A percentile compares a stretch with the other conserved stretches of the same genome.
phyloP scores from a whole-genome alignment of 257 asterid species.

The Gynochthodes officinalis region DNA sequence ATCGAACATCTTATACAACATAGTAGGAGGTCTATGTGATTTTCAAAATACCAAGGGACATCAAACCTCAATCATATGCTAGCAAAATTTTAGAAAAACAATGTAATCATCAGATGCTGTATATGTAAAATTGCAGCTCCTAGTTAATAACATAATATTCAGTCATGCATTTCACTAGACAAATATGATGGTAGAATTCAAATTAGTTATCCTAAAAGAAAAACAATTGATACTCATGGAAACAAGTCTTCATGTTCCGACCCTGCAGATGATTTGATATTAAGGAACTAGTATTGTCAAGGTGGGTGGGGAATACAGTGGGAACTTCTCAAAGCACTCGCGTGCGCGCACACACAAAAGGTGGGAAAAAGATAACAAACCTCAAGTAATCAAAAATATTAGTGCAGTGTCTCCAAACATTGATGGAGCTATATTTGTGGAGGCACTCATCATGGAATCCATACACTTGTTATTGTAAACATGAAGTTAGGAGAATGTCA shows the following conservation, averaged over 20 bases:
- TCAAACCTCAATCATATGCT: neutral
- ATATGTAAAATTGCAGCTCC: too few species aligned
- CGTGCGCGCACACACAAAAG: too few species aligned
- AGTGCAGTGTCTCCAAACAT: constrained; percentile 99
- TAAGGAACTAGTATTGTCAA: neutral
- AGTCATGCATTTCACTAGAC: neutral
- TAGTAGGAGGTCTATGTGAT: neutral
- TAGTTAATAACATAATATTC: neutral
- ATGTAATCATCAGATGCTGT: neutral
- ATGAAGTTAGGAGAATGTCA: neutral
- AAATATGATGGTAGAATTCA: neutral
- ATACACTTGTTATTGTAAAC: constrained; percentile 53
- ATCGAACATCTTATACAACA: neutral
- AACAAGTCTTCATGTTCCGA: neutral
- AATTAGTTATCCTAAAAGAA: neutral
- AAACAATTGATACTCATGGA: neutral
- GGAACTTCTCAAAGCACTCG: too few species aligned
- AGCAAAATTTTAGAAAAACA: neutral
- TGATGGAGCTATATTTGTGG: constrained; percentile 86
- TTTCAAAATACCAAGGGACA: neutral
- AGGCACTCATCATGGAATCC: constrained; percentile 99
- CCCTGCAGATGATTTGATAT: neutral
- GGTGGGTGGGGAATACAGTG: too few species aligned
- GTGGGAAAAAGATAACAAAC: too few species aligned
- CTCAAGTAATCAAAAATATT: constrained; percentile 91